phyloP scores from a whole-genome alignment of 2,329 filamentous ascomycete species.

The Didymella pinodella region DNA sequence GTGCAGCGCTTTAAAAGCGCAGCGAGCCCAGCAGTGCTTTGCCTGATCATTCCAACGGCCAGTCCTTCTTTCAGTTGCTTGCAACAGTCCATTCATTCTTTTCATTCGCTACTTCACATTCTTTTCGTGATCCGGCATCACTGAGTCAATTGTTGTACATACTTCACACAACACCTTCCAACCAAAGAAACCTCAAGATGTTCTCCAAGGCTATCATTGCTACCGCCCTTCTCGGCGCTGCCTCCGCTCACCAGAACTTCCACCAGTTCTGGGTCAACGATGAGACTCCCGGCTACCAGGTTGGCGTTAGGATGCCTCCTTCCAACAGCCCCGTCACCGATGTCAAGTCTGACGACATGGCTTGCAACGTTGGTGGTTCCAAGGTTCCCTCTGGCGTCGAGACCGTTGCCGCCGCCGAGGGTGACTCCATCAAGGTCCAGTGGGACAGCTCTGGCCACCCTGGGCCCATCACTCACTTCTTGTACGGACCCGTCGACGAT shows the following conservation, averaged over 20 bases:
- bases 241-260: conserved; percentile 45
- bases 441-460: conserved; percentile 47
- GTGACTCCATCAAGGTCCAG: conserved; percentile 45
- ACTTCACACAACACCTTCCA: conserved; percentile 22
- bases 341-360: conserved; percentile 43
- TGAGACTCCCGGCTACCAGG: conserved; percentile 40
- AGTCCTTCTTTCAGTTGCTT: conserved; percentile 34
- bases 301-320: conserved; percentile 48
- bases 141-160: conserved; percentile 20
- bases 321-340: conserved; percentile 46
- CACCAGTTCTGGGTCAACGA: conserved; percentile 46
- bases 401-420: conserved; percentile 39
- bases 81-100: conserved; percentile 30
- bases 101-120: conserved; percentile 30
- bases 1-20: conserved; percentile 22
- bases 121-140: conserved; percentile 39
- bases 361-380: conserved; percentile 45
- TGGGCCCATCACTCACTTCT: conserved; percentile 47
- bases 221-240: conserved; percentile 37
- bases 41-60: conserved; percentile 31
- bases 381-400: conserved; percentile 41
- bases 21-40: conserved; percentile 7
- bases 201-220: conserved; percentile 41
- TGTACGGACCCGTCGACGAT: conserved; percentile 63
- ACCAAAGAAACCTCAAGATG: conserved; percentile 34